Evolutionary conservation across 164 flowering plant genomes (phyloP).

Genomic region (Echeveria elegans): DNA sequence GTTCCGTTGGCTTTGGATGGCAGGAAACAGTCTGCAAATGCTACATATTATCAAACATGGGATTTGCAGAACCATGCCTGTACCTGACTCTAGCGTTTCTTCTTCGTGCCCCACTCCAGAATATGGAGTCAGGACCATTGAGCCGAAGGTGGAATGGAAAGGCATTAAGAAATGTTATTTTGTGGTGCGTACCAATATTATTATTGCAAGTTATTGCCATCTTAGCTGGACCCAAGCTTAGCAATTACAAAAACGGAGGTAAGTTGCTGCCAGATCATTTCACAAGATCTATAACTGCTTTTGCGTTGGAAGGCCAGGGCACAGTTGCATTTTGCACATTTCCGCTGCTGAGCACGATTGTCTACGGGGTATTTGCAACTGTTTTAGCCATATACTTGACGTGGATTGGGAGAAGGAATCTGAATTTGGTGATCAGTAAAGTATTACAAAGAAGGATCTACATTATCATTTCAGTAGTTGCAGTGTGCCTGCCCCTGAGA

Average conservation of each 20-base stretch:
- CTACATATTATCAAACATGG: conserved; percentile 10
- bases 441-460: conserved; percentile 1
- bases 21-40: conserved; percentile 8
- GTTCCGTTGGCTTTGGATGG: neutral
- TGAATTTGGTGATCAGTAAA: conserved; percentile 6
- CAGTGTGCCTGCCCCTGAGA: conserved; percentile 3
- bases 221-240: neutral
- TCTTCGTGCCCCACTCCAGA: conserved; percentile 9
- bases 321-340: neutral
- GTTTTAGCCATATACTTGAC: neutral
- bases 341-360: conserved; percentile 4
- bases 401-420: neutral
- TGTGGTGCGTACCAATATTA: conserved; percentile 2
- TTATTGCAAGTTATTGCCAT: neutral
- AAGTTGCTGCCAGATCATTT: conserved; percentile 9
- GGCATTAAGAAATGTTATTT: neutral
- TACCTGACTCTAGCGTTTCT: neutral
- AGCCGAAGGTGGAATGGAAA: neutral
- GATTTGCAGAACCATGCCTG: conserved; percentile 6
- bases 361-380: conserved; percentile 3
- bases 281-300: neutral
- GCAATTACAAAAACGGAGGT: neutral
- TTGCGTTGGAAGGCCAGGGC: neutral
- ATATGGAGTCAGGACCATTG: conserved; percentile 4
- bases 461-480: neutral